Evolutionary conservation across 441 rosid genomes (phyloP), one percentile per base, ranked within the genome.

Genomic region (Raphanus hybrid): DNA sequence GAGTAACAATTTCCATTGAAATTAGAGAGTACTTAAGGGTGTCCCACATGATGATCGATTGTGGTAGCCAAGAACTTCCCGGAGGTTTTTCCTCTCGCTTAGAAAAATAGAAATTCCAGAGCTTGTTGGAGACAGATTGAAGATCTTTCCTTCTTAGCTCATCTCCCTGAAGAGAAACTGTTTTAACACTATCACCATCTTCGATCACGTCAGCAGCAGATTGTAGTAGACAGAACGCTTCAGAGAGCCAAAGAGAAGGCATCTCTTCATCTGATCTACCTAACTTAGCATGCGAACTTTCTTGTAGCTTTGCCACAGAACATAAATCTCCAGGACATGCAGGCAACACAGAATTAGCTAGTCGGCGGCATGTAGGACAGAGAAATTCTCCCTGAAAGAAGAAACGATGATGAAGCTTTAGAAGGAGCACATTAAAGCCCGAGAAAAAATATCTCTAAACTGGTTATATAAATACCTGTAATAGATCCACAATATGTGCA

Each of bases 291-390:
- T 20, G 61, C 55, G 90, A 62, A 77, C 77, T 71, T 80, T 75
- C 67, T 61, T 92, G 86, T 78, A 84, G 91, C 86, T 82, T 86
- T 83, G 86, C 58, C 59, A 84, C 79, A 78, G 84, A 84, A 78
- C 75, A 86, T 67, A 84, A 79, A 82, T 85, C 82, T 64, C 78
- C 89, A 57, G 89, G 87, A 75, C 84, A 75, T 12, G 89, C 87
- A 73, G 98, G 98, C 85, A 96, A 80, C 61, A 88, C 83, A 45
- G 97, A 90, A 86, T 97, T 97, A 71, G 93, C 97, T 64, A 94
- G 87, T 29, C 89, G 89, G 61, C 99, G 98, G 73, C 99, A 97
- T 71, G 89, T 95, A 71, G 99, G 99, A 77, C 99, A 97, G 50
- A 97, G 93, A 83, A 97, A 92, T 86, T 97, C 99, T 64, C 96